Evolutionary conservation across 2,329 filamentous ascomycete species (phyloP).

Genomic region (Cladosporium sp.): DNA sequence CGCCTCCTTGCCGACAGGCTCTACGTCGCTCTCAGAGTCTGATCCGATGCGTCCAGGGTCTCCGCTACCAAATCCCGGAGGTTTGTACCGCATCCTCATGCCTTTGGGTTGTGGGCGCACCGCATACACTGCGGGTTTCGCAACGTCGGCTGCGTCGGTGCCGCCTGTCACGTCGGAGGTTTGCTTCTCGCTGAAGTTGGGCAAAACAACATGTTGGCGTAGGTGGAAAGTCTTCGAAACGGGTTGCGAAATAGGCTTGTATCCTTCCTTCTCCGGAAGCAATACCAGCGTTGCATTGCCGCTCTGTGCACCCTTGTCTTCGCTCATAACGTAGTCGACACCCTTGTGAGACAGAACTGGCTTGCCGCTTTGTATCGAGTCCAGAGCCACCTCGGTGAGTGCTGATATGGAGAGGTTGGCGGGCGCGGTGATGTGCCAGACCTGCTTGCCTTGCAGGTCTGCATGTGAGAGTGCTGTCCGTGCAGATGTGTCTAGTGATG

Average conservation of each 20-base stretch:
- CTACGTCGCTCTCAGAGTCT: conserved; percentile 47
- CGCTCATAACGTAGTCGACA: conserved; percentile 53
- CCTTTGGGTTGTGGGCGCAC: conserved; percentile 67
- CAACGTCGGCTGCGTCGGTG: conserved; percentile 43
- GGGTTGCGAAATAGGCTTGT: conserved; percentile 42
- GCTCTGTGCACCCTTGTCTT: conserved; percentile 21
- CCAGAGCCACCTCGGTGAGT: conserved; percentile 64
- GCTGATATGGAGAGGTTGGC: conserved; percentile 67
- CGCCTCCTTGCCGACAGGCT: conserved; percentile 16
- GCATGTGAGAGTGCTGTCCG: conserved; percentile 47
- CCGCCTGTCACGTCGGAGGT: conserved; percentile 43
- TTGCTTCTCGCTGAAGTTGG: conserved; percentile 42
- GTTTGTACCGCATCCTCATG: conserved; percentile 66
- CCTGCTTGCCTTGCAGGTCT: conserved; percentile 67
- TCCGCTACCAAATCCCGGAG: conserved; percentile 59
- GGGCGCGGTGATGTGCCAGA: conserved; percentile 79
- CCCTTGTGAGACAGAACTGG: conserved; percentile 63
- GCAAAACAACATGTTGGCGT: conserved; percentile 62
- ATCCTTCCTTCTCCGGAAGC: conserved; percentile 28
- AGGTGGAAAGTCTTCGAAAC: conserved; percentile 65
- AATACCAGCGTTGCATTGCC: conserved; percentile 25
- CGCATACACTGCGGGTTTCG: conserved; percentile 51
- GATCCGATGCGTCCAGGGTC: conserved; percentile 43
- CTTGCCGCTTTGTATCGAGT: conserved; percentile 54
- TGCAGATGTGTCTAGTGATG: conserved; percentile 44